Base-by-base conservation (phyloP, 352 stramenopile genomes). In the Globisporangium okanoganense region DNA sequence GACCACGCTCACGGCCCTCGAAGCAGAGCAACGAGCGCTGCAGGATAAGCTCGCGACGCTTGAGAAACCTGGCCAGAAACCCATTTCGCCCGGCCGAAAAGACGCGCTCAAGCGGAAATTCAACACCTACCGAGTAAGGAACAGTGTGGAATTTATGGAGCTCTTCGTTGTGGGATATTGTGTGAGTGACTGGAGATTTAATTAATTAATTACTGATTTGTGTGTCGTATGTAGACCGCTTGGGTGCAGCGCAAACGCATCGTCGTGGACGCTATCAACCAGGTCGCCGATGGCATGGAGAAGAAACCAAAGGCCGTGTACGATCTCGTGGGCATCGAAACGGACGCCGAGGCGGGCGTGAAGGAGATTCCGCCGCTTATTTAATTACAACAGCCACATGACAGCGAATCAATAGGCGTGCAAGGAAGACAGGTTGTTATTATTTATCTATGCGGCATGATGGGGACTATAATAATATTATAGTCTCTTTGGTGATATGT, bases 221-320 rank as follows among this genome's bases (percentile, higher is more conserved):
- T 47, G 10, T 68, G 14, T n/a, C 25, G 8, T 65, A 14, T 41
- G 48, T 52, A 93, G 82, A 80, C 70, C 10, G 80, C 74, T 7
- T 94, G 84, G 84, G 75, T 94, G 13, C 53, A 73, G 48, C 76
- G 84, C 33, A 94, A 94, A 62, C 80, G 84, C 12, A 89, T 94
- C 56, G 80, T 74, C 10, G 89, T 85, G 70, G 84, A 94, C 24
- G 82, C 77, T 12, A 63, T 94, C 20, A 85, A 94, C 61, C 78
- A 90, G 68, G 79, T 92, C 40, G 78, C 85, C 0, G 85, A 94
- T 31, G 81, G 85, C 29, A 92, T 91, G 82, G 85, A 94, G 67
- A 94, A 94, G 65, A 92, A 91, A 38, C 62, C 72, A 4, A 88
- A 87, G 51, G 75, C 67, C 12, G 78, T 94, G 58, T 62, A 87